phyloP scores from a whole-genome alignment of 805 yeast species.

The Blastobotrys attinorum region DNA sequence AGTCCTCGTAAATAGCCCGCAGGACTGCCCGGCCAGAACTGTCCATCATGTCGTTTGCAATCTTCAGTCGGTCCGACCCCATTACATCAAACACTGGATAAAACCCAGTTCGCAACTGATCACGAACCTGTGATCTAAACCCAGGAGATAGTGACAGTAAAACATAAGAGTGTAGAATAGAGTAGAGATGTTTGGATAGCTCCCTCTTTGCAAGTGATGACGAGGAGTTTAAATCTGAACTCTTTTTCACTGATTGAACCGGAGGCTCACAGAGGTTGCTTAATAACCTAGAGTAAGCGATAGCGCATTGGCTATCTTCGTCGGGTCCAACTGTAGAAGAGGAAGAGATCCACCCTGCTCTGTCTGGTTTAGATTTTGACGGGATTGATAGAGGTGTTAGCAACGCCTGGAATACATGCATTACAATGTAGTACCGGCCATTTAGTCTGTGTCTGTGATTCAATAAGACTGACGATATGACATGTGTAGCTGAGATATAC shows the following conservation, averaged over 20 bases:
- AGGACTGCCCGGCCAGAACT: slow-evolving; percentile 59
- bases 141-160: slow-evolving; percentile 43
- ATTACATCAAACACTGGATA: slow-evolving; percentile 61
- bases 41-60: slow-evolving; percentile 60
- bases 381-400: slow-evolving; percentile 39
- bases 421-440: slow-evolving; percentile 64
- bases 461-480: slow-evolving; percentile 53
- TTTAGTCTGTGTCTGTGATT: slow-evolving; percentile 63
- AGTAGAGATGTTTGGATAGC: slow-evolving; percentile 56
- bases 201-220: slow-evolving; percentile 48
- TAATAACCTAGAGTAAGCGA: slow-evolving; percentile 49
- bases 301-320: slow-evolving; percentile 31
- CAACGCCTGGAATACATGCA: slow-evolving; percentile 40
- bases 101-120: slow-evolving; percentile 46
- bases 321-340: slow-evolving; percentile 19
- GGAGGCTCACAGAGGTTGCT: slow-evolving; percentile 70
- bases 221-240: slow-evolving; percentile 44
- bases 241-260: slow-evolving; percentile 22
- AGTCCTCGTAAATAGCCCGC: slow-evolving; percentile 61
- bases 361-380: slow-evolving; percentile 4
- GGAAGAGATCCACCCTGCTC: slow-evolving; percentile 8
- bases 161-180: slow-evolving; percentile 52
- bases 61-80: slow-evolving; percentile 55
- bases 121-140: slow-evolving; percentile 40
- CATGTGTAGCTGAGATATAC: slow-evolving; percentile 37